Evolutionary conservation across 352 stramenopile genomes (phyloP), one percentile per base, ranked within the genome.

Genomic region (Pythium dissimile): DNA sequence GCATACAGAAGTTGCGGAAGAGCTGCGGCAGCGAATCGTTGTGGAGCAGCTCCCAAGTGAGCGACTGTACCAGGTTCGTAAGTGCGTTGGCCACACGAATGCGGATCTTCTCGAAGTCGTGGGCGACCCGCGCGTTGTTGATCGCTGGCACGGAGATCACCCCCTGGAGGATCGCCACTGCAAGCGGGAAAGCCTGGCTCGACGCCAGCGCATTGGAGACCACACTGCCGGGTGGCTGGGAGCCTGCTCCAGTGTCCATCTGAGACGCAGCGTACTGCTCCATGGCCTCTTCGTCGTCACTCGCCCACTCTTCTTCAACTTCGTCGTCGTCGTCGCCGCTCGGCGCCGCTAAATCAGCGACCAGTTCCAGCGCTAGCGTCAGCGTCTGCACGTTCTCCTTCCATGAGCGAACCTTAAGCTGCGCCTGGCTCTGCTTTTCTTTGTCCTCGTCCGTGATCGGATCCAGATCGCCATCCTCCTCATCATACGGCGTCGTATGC

Each of bases 201-300:
- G 58, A 65, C 20, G 69, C 59, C 15, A 90, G 60, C 0, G 60
- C 71, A 54, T 72, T 79, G 10, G 61, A 67, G 5, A 71, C 56
- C 0, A 65, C 54, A 18, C 41, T 86, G 23, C 55, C 53, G 24
- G 30, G 47, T 13, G 35, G 32, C 35, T 37, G 43, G 2, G 45
- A 26, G 6, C 28, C 26, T 35, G 31, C 66, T 4, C 66, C 59
- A 0, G 62, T 69, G 16, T 93, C 77, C 83, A 89, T 87, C 47
- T 91, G 80, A 20, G 71, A 75, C 3, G 73, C 66, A 1, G 83
- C 83, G 46, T 80, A 84, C 64, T 88, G 71, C 55, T 94, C 86
- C 86, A 95, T 95, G 23, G 78, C 84, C 35, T 95, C 86, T 70
- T 95, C 86, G 38, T 95, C 86, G 21, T 95, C 86, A 45, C 84